Evolutionary conservation across 306 rosid genomes (phyloP).

Genomic region (Citrullus colocynthis): DNA sequence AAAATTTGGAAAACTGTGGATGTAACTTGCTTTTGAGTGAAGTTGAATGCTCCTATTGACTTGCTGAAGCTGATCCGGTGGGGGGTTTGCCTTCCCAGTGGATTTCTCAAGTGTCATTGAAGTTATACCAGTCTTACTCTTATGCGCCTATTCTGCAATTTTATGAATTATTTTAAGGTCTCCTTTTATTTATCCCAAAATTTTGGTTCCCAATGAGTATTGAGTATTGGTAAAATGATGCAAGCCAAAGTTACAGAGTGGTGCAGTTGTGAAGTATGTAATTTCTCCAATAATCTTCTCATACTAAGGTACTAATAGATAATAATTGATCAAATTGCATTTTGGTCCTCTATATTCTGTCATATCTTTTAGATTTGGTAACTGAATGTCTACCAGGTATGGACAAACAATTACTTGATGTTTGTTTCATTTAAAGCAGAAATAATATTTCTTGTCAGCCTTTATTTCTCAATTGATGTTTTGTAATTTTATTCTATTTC

Average conservation of each 20-base stretch:
- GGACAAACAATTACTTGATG: too few species aligned
- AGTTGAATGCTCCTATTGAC: background rate
- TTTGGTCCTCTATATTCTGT: too few species aligned
- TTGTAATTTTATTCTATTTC: too few species aligned
- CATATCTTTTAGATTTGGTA: too few species aligned
- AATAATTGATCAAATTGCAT: too few species aligned
- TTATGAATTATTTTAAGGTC: background rate
- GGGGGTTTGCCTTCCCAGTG: background rate
- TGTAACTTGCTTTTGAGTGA: background rate
- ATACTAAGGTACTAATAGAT: background rate
- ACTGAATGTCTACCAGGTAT: too few species aligned
- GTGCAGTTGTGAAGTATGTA: background rate
- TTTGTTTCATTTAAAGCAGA: too few species aligned
- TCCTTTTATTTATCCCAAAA: background rate
- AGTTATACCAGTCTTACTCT: background rate
- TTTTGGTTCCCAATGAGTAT: background rate
- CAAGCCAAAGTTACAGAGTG: background rate
- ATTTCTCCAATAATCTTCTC: background rate
- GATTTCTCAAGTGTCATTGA: background rate
- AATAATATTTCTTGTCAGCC: too few species aligned
- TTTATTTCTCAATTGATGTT: too few species aligned
- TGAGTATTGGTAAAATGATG: background rate
- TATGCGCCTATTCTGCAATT: background rate
- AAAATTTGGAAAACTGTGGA: background rate
- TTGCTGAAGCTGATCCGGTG: background rate